These are phyloP conservation scores for Globisporangium ultimum DNA, from an alignment of 352 stramenopile species.

Conservation along the genomic window DNA sequence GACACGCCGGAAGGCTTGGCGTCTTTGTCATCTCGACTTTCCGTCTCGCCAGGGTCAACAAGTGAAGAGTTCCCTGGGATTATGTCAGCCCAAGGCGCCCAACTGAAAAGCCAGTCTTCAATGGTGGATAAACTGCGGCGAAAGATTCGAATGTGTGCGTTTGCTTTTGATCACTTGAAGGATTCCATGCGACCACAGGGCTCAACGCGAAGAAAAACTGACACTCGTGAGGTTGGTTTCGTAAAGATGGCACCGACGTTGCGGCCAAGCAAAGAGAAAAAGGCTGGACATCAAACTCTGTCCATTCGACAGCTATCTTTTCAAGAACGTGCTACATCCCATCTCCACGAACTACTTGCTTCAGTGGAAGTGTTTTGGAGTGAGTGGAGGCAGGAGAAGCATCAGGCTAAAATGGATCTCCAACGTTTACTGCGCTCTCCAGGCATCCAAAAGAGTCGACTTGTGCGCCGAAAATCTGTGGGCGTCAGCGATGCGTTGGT, in stretches of 20 bases:
- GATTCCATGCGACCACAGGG: not conserved
- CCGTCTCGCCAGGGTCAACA: too few species aligned
- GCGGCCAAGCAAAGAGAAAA: too few species aligned
- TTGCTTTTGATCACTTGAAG: slow-evolving; percentile 20
- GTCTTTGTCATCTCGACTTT: too few species aligned
- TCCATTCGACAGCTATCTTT: not conserved
- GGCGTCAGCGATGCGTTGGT: not conserved
- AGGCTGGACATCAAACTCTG: not conserved
- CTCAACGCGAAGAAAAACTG: not conserved
- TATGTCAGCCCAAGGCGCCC: too few species aligned
- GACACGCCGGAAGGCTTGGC: too few species aligned
- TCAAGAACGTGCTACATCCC: not conserved
- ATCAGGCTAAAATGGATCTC: slow-evolving; percentile 18
- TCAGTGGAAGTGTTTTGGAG: slow-evolving; percentile 36
- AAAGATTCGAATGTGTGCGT: slow-evolving; percentile 29
- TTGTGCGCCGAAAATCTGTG: slow-evolving; percentile 8
- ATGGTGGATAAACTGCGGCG: slow-evolving; percentile 26
- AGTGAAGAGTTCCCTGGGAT: not conserved
- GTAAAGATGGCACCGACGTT: too few species aligned
- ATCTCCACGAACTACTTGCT: slow-evolving; percentile 8
- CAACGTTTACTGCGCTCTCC: slow-evolving; percentile 14
- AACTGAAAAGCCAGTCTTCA: slow-evolving; percentile 12
- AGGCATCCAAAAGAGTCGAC: slow-evolving; percentile 9
- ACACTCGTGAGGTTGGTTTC: too few species aligned
- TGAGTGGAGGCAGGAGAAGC: slow-evolving; percentile 37